These are phyloP conservation scores for Mycosarcoma maydis DNA, from an alignment of 1,284 basidiomycete species.

Conservation along the genomic window DNA sequence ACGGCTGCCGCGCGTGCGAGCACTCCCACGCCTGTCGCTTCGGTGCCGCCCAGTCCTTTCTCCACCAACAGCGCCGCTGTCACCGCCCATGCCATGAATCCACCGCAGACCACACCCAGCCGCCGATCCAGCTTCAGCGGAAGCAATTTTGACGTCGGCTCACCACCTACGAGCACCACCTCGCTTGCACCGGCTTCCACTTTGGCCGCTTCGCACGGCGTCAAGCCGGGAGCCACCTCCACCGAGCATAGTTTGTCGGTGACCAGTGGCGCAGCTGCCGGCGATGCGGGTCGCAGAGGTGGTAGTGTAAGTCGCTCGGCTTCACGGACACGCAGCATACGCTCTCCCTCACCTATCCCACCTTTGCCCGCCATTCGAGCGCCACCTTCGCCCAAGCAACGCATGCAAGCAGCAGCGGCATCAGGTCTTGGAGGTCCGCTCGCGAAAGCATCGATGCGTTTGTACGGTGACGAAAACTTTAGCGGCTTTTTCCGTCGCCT, in stretches of 20 bases:
- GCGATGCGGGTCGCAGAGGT: conserved; percentile 24
- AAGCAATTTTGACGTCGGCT: conserved; percentile 54
- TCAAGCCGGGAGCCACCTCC: conserved; percentile 10
- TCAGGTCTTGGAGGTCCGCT: conserved; percentile 24
- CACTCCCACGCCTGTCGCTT: conserved; percentile 45
- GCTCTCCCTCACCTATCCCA: conserved; percentile 68
- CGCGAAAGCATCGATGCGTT: conserved; percentile 55
- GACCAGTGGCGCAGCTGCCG: conserved; percentile 5
- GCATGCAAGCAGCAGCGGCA: conserved; percentile 52
- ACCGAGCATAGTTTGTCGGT: conserved; percentile 15
- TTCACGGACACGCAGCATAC: conserved; percentile 52
- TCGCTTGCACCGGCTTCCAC: conserved; percentile 49
- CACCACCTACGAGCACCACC: conserved; percentile 60
- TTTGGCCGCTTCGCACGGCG: conserved; percentile 19
- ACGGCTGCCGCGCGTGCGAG: conserved; percentile 30
- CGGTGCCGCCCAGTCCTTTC: conserved; percentile 52
- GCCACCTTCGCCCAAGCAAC: conserved; percentile 57
- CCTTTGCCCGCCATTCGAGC: conserved; percentile 66
- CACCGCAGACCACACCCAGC: conserved; percentile 57
- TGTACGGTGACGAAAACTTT: conserved; percentile 95
- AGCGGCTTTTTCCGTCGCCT: conserved; percentile 95
- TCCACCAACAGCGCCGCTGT: conserved; percentile 35
- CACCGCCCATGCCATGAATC: conserved; percentile 55
- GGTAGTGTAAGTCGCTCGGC: conserved; percentile 50
- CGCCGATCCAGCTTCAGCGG: conserved; percentile 63